Evolutionary conservation across 495 filamentous ascomycete species (phyloP).

Genomic region (Lophiotrema nucula): DNA sequence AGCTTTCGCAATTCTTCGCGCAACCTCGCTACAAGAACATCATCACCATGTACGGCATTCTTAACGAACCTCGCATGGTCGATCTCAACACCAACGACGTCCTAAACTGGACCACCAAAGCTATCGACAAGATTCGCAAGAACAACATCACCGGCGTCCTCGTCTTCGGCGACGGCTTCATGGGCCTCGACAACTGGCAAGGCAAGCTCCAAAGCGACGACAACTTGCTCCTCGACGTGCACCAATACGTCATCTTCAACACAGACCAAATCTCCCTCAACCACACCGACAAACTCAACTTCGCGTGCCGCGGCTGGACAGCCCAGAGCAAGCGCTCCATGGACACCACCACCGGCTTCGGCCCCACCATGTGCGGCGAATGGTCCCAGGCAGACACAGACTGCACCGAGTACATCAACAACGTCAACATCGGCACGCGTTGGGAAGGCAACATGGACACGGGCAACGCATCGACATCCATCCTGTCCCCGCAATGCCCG

Average conservation of each 20-base stretch:
- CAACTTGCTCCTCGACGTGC: constrained; percentile 73
- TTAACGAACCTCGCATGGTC: constrained; percentile 47
- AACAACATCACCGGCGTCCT: constrained; percentile 49
- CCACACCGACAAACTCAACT: constrained; percentile 68
- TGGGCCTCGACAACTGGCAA: constrained; percentile 51
- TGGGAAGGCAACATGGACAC: constrained; percentile 82
- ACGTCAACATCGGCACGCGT: constrained; percentile 81
- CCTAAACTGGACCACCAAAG: constrained; percentile 40
- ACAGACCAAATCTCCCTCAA: constrained; percentile 54
- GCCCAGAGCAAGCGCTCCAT: constrained; percentile 69
- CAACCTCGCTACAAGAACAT: constrained; percentile 47
- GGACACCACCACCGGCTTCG: constrained; percentile 76
- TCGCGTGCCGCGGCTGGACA: constrained; percentile 85
- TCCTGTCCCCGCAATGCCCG: constrained; percentile 69
- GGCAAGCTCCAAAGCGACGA: constrained; percentile 46
- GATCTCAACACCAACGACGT: constrained; percentile 44
- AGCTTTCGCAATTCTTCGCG: constrained; percentile 45
- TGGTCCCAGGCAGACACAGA: constrained; percentile 99
- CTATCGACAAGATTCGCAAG: constrained; percentile 38
- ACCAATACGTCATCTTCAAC: constrained; percentile 74
- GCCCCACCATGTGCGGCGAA: constrained; percentile 95
- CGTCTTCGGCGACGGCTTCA: constrained; percentile 72
- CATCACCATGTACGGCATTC: constrained; percentile 45
- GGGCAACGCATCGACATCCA: constrained; percentile 53
- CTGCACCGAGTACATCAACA: constrained; percentile 83